These are phyloP conservation scores for Phaeotremella skinneri DNA, from an alignment of 768 basidiomycete genomes.

Conservation along the genomic window DNA sequence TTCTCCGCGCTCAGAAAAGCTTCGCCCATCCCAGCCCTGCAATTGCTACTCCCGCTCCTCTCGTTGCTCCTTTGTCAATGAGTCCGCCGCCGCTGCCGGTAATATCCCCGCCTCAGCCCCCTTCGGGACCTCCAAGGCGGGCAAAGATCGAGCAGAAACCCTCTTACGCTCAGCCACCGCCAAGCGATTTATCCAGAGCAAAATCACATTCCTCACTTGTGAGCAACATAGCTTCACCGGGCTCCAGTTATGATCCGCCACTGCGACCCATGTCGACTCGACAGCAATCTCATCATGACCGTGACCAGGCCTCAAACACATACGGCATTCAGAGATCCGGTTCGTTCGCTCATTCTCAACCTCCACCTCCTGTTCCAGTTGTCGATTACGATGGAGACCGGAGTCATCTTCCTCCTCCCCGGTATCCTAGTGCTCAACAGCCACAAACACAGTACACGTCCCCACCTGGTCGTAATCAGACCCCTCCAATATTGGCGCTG, in stretches of 20 bases:
- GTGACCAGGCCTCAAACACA: background rate
- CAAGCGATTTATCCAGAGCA: background rate
- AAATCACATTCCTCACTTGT: background rate
- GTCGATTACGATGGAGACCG: background rate
- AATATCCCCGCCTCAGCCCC: conserved; percentile 6
- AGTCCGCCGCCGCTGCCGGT: background rate
- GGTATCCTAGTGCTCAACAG: conserved; percentile 12
- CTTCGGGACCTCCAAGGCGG: conserved; percentile 6
- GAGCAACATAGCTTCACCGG: background rate
- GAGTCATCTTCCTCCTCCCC: conserved; percentile 15
- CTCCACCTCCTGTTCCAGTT: background rate
- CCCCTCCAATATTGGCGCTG: too few relatives aligned
- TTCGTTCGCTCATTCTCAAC: background rate
- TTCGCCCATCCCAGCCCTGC: conserved; percentile 27
- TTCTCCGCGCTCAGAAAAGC: conserved; percentile 38
- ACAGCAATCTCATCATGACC: too few relatives aligned
- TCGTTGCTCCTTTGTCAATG: background rate
- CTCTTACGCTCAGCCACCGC: background rate
- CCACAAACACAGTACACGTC: background rate
- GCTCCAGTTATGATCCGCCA: background rate
- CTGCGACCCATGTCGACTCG: background rate
- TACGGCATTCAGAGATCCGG: background rate
- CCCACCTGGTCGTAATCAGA: too few relatives aligned
- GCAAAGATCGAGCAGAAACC: background rate
- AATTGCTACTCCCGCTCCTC: background rate